A percentile compares a stretch with the other conserved stretches of the same genome.
Evolutionary conservation across 208 protist species (phyloP).

Genomic region (Leishmania aethiopica): DNA sequence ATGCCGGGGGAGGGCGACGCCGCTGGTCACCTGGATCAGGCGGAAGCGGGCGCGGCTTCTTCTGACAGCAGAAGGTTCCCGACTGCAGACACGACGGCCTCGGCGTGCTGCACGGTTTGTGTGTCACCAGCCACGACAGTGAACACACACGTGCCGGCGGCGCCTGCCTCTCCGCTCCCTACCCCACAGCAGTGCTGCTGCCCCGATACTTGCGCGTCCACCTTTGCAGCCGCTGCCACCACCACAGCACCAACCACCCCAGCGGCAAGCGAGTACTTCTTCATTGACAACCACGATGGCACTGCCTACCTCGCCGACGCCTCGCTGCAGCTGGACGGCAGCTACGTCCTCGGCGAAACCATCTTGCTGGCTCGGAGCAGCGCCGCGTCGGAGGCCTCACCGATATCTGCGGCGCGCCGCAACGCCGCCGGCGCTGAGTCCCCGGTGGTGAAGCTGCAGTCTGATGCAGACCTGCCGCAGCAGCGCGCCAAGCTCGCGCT

Average conservation of each 20-base stretch:
- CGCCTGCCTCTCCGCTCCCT: neutral
- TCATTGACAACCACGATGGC: slow-evolving; percentile 65
- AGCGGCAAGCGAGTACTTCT: slow-evolving; percentile 38
- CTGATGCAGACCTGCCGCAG: slow-evolving; percentile 4
- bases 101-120: neutral
- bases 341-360: slow-evolving; percentile 47
- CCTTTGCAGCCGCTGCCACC: neutral
- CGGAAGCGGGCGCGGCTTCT: neutral
- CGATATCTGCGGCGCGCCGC: neutral
- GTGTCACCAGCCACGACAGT: slow-evolving; percentile 11
- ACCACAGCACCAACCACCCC: neutral
- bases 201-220: neutral
- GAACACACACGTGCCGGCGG: slow-evolving; percentile 13
- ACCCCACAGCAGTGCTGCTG: slow-evolving; percentile 8
- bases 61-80: neutral
- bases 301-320: slow-evolving; percentile 59
- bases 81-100: slow-evolving; percentile 1
- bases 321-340: slow-evolving; percentile 46
- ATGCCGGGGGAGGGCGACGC: neutral
- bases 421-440: slow-evolving; percentile 4
- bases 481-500: slow-evolving; percentile 13
- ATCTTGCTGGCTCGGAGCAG: slow-evolving; percentile 49
- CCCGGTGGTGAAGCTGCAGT: slow-evolving; percentile 23
- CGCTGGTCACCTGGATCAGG: slow-evolving; percentile 1
- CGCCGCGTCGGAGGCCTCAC: slow-evolving; percentile 6